A percentile compares a stretch with the other conserved stretches of the same genome.
Evolutionary conservation across 805 yeast genomes (phyloP).

Genomic region (Saturnispora saitoi): DNA sequence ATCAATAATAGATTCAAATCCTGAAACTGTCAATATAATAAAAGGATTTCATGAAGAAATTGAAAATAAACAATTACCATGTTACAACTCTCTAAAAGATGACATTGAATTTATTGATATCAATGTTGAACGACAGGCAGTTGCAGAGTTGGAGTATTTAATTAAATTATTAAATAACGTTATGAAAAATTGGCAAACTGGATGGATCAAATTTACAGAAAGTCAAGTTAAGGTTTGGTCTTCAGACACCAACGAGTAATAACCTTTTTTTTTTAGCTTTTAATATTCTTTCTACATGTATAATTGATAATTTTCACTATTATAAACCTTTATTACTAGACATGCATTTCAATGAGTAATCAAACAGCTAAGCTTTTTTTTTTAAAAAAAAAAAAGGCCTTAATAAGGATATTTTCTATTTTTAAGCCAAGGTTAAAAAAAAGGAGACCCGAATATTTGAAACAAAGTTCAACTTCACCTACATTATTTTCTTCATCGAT

Average conservation of each 20-base stretch:
- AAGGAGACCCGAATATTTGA: background rate
- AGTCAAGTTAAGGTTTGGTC: conserved; percentile 24
- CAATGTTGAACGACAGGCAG: conserved; percentile 34
- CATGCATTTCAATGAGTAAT: too few species aligned
- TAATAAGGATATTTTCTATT: background rate
- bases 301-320: background rate
- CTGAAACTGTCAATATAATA: conserved; percentile 14
- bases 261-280: background rate
- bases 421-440: background rate
- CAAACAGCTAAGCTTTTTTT: background rate
- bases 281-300: background rate
- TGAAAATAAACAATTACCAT: conserved; percentile 38
- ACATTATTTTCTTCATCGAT: too few species aligned
- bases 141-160: conserved; percentile 15
- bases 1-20: conserved; percentile 5
- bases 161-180: conserved; percentile 13
- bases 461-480: too few species aligned
- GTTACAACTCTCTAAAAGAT: conserved; percentile 33
- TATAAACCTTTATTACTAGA: too few species aligned
- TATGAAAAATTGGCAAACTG: conserved; percentile 22
- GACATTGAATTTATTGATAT: conserved; percentile 39
- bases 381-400: too few species aligned
- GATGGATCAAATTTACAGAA: conserved; percentile 19
- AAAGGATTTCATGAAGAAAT: conserved; percentile 18
- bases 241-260: background rate